These are phyloP conservation scores for Adansonia rubrostipa DNA, from an alignment of 441 rosid genomes.

Conservation along the genomic window DNA sequence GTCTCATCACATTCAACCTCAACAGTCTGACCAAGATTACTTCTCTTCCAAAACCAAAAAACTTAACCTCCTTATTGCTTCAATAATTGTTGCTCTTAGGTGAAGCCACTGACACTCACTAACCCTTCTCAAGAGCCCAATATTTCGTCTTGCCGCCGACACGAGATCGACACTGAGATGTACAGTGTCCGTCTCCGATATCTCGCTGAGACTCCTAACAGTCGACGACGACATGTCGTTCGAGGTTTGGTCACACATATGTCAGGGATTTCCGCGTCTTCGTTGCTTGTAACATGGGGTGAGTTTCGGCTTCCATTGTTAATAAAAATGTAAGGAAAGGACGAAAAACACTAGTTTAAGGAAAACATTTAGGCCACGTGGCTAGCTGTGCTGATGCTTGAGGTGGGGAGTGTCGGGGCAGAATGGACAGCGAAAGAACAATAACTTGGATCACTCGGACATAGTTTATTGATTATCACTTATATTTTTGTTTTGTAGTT, in stretches of 20 bases:
- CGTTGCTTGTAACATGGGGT: neutral
- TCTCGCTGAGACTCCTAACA: conserved; percentile 57
- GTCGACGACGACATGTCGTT: conserved; percentile 35
- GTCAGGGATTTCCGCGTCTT: neutral
- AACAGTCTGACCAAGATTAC: conserved; percentile 27
- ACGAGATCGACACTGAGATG: conserved; percentile 66
- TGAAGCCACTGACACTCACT: conserved; percentile 73
- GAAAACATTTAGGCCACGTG: neutral
- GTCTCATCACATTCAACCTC: conserved; percentile 6
- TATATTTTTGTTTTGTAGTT: neutral
- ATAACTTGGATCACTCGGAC: neutral
- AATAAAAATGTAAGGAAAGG: too few species aligned
- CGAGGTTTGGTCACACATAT: conserved; percentile 22
- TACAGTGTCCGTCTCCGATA: conserved; percentile 54
- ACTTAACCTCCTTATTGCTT: conserved; percentile 76
- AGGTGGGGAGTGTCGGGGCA: neutral
- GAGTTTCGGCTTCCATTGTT: neutral
- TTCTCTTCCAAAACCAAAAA: neutral
- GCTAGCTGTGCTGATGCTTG: neutral
- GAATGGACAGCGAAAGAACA: neutral
- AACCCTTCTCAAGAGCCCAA: conserved; percentile 63
- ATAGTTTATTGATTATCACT: too few species aligned
- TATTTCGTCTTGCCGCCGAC: conserved; percentile 64
- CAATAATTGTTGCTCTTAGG: conserved; percentile 45
- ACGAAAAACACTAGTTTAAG: neutral